Base-by-base conservation (phyloP, 75 land plant genomes). In the Pinus tabuliformis region DNA sequence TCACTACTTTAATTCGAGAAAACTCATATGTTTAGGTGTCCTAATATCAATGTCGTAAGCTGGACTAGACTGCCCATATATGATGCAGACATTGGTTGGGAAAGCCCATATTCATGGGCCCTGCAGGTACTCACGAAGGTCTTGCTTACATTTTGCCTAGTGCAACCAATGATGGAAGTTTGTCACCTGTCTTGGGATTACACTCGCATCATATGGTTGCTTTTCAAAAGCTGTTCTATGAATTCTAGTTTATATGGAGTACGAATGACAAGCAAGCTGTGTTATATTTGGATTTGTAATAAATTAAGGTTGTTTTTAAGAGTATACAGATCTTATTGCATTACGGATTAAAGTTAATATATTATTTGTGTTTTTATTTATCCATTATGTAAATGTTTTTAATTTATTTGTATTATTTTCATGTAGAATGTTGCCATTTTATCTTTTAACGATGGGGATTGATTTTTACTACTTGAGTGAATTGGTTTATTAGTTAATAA, bases 21-120 rank as follows among this genome's bases (percentile, higher is more conserved):
- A 18, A 83, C 89, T 0, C 85, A 80, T 64, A 84, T 85, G 11
- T 90, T 88, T 63, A 30, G 81, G 68, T 81, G 85, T 59, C 95
- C 95, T 16, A 93, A 93, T 73, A 56, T 93, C 3, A 85, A 79
- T 24, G 79, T 93, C 36, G 82, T 79, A 56, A 90, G 89, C 78
- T 93, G 93, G 95, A 74, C 72, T 18, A 59, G 84, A 59, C 62
- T 92, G 83, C 89, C 90, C 15, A 77, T 92, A 26, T 75, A 89
- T 76, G 89, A 88, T 20, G 90, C 86, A 36, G 90, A 90, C 75
- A 89, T 92, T 73, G 95, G 95, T 39, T 92, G 95, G 95, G 95
- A 0, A 22, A 78, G 42, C 90, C 92, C 45, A 76, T 83, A 7
- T 88, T 83, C 77, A 85, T 90, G 87, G 87, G 91, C 0, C 90